Evolutionary conservation across 495 filamentous ascomycete genomes (phyloP).

Genomic region (Venustampulla echinocandica): DNA sequence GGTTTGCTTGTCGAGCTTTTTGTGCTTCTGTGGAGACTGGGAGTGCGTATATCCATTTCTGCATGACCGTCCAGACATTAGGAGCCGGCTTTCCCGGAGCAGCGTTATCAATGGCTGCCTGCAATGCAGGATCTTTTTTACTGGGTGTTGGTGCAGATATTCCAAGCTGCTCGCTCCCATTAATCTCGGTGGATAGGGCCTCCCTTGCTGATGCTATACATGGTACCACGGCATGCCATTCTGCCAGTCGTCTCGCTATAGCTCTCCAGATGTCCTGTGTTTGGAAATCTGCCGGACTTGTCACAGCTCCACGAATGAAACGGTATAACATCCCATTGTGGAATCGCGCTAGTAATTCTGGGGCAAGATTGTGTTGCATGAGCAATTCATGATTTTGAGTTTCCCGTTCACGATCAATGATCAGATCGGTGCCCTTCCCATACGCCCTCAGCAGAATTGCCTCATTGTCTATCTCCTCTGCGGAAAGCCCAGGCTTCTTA

Average conservation of each 20-base stretch:
- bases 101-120: conserved; percentile 43
- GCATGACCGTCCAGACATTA: conserved; percentile 88
- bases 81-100: conserved; percentile 56
- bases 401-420: conserved; percentile 94
- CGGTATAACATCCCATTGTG: conserved; percentile 92
- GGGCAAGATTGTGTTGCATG: conserved; percentile 71
- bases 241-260: conserved; percentile 70
- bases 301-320: conserved; percentile 73
- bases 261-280: conserved; percentile 65
- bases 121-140: conserved; percentile 29
- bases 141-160: conserved; percentile 16
- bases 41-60: conserved; percentile 88
- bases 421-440: conserved; percentile 83
- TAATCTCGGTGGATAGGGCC: conserved; percentile 19
- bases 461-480: conserved; percentile 73
- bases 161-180: conserved; percentile 25
- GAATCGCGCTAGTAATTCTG: conserved; percentile 83
- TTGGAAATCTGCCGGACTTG: conserved; percentile 69
- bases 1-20: conserved; percentile 48
- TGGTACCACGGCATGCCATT: conserved; percentile 88
- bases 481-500: conserved; percentile 61
- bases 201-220: conserved; percentile 35
- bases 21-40: conserved; percentile 62
- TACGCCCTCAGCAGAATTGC: conserved; percentile 90
- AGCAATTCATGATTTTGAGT: conserved; percentile 58